Conservation (phyloP, 306 rosid genomes). For the Cercis canadensis region DNA sequence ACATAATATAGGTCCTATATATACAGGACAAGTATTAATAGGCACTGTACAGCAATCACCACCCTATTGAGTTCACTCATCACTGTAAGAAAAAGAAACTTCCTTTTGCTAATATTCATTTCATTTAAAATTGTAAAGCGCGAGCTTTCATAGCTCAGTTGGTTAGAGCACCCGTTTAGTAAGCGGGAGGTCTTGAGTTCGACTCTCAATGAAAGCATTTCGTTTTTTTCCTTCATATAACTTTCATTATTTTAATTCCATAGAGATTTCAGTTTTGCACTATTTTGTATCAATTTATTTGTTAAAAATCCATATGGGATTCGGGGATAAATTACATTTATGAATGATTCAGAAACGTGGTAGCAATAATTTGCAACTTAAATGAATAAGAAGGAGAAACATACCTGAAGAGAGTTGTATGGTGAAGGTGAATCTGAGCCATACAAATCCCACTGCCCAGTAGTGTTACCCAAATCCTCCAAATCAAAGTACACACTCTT, state of each 20-base stretch:
- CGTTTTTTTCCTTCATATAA: too few species aligned
- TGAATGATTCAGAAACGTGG: neutral
- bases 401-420: constrained; percentile 94
- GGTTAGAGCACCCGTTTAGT: constrained; percentile 54
- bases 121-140: too few species aligned
- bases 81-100: too few species aligned
- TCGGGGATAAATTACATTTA: neutral
- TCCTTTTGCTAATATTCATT: too few species aligned
- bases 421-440: constrained; percentile 98
- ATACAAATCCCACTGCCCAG: constrained; percentile 98
- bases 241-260: too few species aligned
- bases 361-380: neutral
- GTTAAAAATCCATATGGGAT: too few species aligned
- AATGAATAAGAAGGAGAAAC: neutral
- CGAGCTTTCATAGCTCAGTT: constrained; percentile 39
- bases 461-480: constrained; percentile 93
- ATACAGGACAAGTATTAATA: too few species aligned
- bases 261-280: too few species aligned
- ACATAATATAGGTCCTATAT: too few species aligned
- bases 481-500: constrained; percentile 94
- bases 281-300: too few species aligned
- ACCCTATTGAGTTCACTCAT: too few species aligned
- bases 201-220: constrained; percentile 43
- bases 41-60: too few species aligned
- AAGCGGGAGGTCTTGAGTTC: constrained; percentile 53